Evolutionary conservation across 805 yeast genomes (phyloP).

Genomic region (Wickerhamomyces pijperi): DNA sequence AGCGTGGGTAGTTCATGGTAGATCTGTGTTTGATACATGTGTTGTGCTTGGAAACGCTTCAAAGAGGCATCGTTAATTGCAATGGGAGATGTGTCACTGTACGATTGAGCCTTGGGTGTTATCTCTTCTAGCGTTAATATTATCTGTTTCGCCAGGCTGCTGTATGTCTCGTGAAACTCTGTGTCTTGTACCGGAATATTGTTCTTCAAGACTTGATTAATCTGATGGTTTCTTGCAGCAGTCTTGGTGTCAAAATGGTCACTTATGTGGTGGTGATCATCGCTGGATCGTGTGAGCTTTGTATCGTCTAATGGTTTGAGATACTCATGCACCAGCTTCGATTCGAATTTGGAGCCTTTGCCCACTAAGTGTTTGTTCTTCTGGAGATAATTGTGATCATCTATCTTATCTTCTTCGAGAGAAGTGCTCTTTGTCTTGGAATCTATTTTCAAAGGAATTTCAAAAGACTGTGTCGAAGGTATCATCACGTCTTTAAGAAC

Average conservation of each 20-base stretch:
- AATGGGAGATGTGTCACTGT: conserved; percentile 7
- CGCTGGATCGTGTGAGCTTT: conserved; percentile 16
- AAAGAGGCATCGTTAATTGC: conserved; percentile 2
- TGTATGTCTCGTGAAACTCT: conserved; percentile 10
- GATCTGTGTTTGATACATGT: conserved; percentile 13
- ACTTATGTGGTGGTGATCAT: conserved; percentile 1
- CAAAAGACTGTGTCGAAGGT: no score
- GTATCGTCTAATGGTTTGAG: conserved; percentile 18
- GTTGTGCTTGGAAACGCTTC: conserved; percentile 5
- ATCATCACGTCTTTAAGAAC: not conserved
- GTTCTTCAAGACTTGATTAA: conserved; percentile 3
- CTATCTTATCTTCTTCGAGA: not conserved
- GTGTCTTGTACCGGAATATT: conserved; percentile 4
- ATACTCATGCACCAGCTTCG: conserved; percentile 17
- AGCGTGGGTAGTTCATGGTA: conserved; percentile 26
- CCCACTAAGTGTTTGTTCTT: conserved; percentile 16
- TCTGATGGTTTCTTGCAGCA: conserved; percentile 8
- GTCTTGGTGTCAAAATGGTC: conserved; percentile 8
- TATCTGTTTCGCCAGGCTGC: conserved; percentile 11
- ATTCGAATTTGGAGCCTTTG: conserved; percentile 20
- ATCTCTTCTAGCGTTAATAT: conserved; percentile 15
- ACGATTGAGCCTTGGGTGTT: conserved; percentile 13
- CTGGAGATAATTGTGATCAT: conserved; percentile 2
- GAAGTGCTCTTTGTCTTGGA: no score
- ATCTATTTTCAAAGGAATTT: no score